Evolutionary conservation across 2,329 filamentous ascomycete species (phyloP).

Genomic region (Ceratocystis papillata): DNA sequence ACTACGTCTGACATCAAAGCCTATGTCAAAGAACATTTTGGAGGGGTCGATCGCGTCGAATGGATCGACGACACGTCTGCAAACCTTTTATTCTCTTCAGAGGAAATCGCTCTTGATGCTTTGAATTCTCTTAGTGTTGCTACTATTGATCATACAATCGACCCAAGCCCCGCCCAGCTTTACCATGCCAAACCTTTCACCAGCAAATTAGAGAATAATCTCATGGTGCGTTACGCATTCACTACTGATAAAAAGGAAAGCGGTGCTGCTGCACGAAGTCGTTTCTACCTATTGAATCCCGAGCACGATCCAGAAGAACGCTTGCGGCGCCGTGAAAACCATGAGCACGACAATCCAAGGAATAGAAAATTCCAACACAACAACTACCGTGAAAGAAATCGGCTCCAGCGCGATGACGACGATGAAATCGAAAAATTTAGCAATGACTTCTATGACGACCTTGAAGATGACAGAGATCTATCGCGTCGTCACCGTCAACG

Average conservation of each 20-base stretch:
- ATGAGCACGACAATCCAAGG: slow-evolving; percentile 49
- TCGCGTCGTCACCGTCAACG: slow-evolving; percentile 30
- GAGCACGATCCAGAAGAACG: slow-evolving; percentile 74
- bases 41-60: slow-evolving; percentile 55
- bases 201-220: slow-evolving; percentile 54
- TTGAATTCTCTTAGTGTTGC: slow-evolving; percentile 43
- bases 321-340: slow-evolving; percentile 49
- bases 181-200: slow-evolving; percentile 55
- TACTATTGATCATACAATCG: slow-evolving; percentile 43
- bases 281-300: slow-evolving; percentile 86
- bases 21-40: slow-evolving; percentile 60
- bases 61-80: slow-evolving; percentile 93
- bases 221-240: slow-evolving; percentile 65
- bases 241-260: slow-evolving; percentile 66
- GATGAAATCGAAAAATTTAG: slow-evolving; percentile 52
- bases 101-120: slow-evolving; percentile 43
- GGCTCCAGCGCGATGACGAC: slow-evolving; percentile 30
- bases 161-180: slow-evolving; percentile 53
- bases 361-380: slow-evolving; percentile 32
- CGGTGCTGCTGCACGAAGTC: slow-evolving; percentile 68
- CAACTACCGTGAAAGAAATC: slow-evolving; percentile 36
- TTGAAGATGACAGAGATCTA: slow-evolving; percentile 41
- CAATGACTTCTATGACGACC: slow-evolving; percentile 77
- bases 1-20: slow-evolving; percentile 68
- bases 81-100: slow-evolving; percentile 65